Evolutionary conservation across 495 filamentous ascomycete species (phyloP).

Genomic region (Saxophila tyrrhenica): DNA sequence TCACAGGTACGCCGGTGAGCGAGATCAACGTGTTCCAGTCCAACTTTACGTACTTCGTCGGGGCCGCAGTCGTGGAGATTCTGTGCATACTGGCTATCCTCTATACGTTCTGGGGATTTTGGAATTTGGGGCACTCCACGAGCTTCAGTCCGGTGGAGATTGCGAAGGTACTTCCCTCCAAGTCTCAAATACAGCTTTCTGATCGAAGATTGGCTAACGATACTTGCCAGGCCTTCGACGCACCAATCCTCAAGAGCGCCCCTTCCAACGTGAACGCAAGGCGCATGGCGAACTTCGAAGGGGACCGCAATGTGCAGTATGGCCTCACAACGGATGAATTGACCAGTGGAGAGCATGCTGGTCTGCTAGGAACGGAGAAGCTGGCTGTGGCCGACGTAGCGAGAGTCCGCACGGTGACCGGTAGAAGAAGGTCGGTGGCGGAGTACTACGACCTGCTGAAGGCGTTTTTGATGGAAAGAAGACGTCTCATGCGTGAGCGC

Average conservation of each 20-base stretch:
- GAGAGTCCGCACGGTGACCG: not conserved
- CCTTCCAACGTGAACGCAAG: not conserved
- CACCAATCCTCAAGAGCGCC: not conserved
- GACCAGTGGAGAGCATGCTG: not conserved
- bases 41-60: slow-evolving; percentile 6
- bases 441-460: not conserved
- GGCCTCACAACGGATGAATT: not conserved
- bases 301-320: not conserved
- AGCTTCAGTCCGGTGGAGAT: slow-evolving; percentile 28
- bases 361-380: not conserved
- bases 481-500: not conserved
- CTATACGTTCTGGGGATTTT: slow-evolving; percentile 24
- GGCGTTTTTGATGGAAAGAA: not conserved
- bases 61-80: slow-evolving; percentile 11
- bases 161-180: too few species aligned
- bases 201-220: too few species aligned
- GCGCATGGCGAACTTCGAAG: not conserved
- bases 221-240: slow-evolving; percentile 8
- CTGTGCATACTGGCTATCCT: slow-evolving; percentile 13
- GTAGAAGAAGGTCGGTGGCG: not conserved
- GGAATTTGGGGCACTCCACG: slow-evolving; percentile 23
- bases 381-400: not conserved
- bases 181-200: too few species aligned
- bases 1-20: not conserved
- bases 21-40: slow-evolving; percentile 8